Conservation (phyloP, 1,139 yeast genomes). For the Petasospora fabianii region DNA sequence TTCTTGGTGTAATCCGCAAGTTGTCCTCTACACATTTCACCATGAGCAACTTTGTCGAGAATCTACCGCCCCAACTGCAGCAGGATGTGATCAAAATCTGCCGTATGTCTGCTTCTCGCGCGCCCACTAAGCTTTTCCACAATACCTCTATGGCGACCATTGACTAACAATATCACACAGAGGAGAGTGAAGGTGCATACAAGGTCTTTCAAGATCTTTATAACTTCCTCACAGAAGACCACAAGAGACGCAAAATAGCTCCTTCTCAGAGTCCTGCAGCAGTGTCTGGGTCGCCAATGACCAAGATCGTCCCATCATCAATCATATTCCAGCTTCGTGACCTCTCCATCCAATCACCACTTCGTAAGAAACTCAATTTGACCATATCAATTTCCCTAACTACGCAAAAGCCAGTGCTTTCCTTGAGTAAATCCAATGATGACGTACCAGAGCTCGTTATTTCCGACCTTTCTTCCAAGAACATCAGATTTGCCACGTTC, state of each 20-base stretch:
- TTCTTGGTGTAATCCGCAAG: too few relatives aligned
- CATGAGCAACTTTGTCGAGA: constrained; percentile 25
- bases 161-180: constrained; percentile 7
- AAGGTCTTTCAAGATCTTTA: constrained; percentile 31
- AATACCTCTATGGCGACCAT: background rate
- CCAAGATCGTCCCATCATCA: constrained; percentile 32
- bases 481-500: constrained; percentile 42
- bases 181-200: constrained; percentile 20
- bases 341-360: constrained; percentile 47
- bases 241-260: constrained; percentile 26
- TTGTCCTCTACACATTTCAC: too few relatives aligned
- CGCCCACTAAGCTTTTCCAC: background rate
- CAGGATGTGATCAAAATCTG: constrained; percentile 19
- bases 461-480: constrained; percentile 30
- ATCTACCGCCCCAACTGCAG: constrained; percentile 19
- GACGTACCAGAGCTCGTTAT: constrained; percentile 37
- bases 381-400: constrained; percentile 34
- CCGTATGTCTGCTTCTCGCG: constrained; percentile 17
- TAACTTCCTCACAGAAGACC: constrained; percentile 20
- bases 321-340: constrained; percentile 44
- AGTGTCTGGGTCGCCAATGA: constrained; percentile 6
- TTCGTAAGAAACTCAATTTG: constrained; percentile 44
- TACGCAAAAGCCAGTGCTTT: constrained; percentile 35
- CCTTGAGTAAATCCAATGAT: constrained; percentile 38
- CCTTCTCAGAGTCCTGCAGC: background rate